phyloP scores from a whole-genome alignment of 257 asterid genomes.

The Rehmannia glutinosa region DNA sequence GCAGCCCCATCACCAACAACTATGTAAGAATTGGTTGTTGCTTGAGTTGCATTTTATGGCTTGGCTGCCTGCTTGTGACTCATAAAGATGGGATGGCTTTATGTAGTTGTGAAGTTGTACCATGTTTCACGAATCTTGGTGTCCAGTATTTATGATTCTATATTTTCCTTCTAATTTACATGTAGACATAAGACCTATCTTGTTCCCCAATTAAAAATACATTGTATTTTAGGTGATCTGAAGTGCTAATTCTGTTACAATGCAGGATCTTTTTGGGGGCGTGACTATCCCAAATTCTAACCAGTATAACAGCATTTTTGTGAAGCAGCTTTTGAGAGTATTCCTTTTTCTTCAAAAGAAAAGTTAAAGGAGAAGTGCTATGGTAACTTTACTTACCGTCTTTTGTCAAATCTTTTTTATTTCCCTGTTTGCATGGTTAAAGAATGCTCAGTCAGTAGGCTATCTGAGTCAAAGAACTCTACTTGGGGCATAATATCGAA shows the following conservation, averaged over 20 bases:
- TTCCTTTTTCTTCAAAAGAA: not conserved
- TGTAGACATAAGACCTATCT: not conserved
- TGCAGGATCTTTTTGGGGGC: constrained; percentile 21
- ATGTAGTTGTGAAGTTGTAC: not conserved
- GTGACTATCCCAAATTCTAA: not conserved
- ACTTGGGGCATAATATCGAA: too few species aligned
- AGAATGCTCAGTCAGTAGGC: not conserved
- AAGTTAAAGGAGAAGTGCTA: constrained; percentile 13
- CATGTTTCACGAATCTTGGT: too few species aligned
- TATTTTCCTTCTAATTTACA: not conserved
- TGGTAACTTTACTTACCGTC: constrained; percentile 30
- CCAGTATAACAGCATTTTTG: not conserved
- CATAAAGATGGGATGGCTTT: not conserved
- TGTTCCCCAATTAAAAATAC: not conserved
- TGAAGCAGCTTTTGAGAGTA: constrained; percentile 18
- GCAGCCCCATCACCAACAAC: not conserved
- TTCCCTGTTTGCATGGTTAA: not conserved
- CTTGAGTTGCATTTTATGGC: not conserved
- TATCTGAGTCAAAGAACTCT: too few species aligned
- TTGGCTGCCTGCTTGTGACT: not conserved
- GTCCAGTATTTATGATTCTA: not conserved
- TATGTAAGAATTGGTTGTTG: not conserved
- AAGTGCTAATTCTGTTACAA: constrained; percentile 8
- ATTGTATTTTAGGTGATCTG: not conserved
- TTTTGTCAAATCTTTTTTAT: not conserved